Percentiles rank a stretch among this genome's conserved stretches.
Evolutionary conservation across 257 asterid genomes (phyloP).

Genomic region (Henckelia pumila): DNA sequence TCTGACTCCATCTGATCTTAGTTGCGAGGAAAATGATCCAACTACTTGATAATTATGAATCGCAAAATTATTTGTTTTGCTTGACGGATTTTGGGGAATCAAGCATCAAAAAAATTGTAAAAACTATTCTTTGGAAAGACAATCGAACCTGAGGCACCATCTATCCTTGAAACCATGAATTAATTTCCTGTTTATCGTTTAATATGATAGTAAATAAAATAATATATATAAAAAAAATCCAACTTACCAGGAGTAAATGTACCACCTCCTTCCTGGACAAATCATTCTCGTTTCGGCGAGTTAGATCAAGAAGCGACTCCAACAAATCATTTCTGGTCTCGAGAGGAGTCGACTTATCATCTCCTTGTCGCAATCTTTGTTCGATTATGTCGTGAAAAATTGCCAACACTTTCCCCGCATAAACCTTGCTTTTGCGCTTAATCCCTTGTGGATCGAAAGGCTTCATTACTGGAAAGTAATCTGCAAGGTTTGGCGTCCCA

Average conservation of each 20-base stretch:
- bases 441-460: slow-evolving; percentile 31
- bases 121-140: too few relatives aligned
- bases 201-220: too few relatives aligned
- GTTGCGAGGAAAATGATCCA: too few relatives aligned
- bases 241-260: slow-evolving; percentile 26
- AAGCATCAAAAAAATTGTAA: too few relatives aligned
- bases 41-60: too few relatives aligned
- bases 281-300: slow-evolving; percentile 12
- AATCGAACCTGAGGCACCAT: too few relatives aligned
- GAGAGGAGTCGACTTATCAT: not conserved
- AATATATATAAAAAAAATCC: not conserved
- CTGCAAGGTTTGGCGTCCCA: slow-evolving; percentile 25
- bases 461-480: slow-evolving; percentile 23
- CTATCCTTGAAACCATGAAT: too few relatives aligned
- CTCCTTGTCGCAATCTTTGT: slow-evolving; percentile 17
- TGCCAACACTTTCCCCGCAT: not conserved
- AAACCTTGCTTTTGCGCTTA: not conserved
- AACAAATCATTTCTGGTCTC: slow-evolving; percentile 27
- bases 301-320: slow-evolving; percentile 30
- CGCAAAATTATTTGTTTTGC: too few relatives aligned
- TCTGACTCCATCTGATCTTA: too few relatives aligned
- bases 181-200: too few relatives aligned
- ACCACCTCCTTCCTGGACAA: slow-evolving; percentile 3
- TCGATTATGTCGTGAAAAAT: slow-evolving; percentile 28
- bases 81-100: too few relatives aligned